These are phyloP conservation scores for Thermoascus crustaceus DNA, from an alignment of 2,329 filamentous ascomycete species.

Conservation along the genomic window DNA sequence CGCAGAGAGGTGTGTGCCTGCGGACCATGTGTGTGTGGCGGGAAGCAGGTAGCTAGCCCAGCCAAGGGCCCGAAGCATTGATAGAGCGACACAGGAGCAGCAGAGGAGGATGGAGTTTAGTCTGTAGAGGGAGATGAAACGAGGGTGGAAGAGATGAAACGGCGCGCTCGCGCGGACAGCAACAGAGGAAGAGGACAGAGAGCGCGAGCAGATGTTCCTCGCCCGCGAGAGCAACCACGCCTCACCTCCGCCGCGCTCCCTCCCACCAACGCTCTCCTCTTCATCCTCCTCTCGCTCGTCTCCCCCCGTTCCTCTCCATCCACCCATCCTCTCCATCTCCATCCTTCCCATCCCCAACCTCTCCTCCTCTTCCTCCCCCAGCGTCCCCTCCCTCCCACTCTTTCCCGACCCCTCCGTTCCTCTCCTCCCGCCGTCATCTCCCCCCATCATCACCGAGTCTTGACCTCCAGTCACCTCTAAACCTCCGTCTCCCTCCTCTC, in stretches of 20 bases:
- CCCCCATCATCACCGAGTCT: constrained; percentile 12
- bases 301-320: constrained; percentile 12
- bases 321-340: constrained; percentile 12
- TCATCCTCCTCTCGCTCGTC: constrained; percentile 12
- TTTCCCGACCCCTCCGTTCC: constrained; percentile 9
- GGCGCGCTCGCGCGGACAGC: no score
- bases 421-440: constrained; percentile 16
- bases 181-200: constrained; percentile 6
- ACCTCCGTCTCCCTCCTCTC: constrained; percentile 8
- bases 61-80: no score
- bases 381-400: constrained; percentile 2
- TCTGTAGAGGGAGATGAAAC: no score
- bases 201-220: not conserved
- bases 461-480: constrained; percentile 7
- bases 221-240: constrained; percentile 2
- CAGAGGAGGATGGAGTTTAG: no score
- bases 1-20: not conserved
- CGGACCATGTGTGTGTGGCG: not conserved
- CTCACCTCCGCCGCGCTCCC: constrained; percentile 13
- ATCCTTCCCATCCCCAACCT: constrained; percentile 12
- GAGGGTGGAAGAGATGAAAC: no score
- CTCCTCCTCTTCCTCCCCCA: constrained; percentile 7
- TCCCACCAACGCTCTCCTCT: constrained; percentile 10
- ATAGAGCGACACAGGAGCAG: no score
- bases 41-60: not conserved